A percentile compares a stretch with the other conserved stretches of the same genome.
These are phyloP conservation scores for Alliaria petiolata DNA, from an alignment of 345 rosid species.

Conservation along the genomic window DNA sequence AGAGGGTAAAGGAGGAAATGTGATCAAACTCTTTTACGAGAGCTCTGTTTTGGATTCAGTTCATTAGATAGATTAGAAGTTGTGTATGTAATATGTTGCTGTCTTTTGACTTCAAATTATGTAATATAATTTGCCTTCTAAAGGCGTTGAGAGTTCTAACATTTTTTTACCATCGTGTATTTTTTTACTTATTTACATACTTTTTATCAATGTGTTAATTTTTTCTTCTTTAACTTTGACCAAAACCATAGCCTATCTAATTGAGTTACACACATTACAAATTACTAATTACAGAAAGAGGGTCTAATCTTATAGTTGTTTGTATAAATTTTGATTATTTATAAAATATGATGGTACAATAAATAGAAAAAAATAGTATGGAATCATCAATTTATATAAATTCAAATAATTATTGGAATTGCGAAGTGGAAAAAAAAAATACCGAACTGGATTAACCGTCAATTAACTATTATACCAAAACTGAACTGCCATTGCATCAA, in stretches of 20 bases:
- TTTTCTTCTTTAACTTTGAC: neutral
- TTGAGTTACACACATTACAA: neutral
- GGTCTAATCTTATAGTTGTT: no score
- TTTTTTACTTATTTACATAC: neutral
- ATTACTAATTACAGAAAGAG: no score
- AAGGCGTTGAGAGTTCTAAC: neutral
- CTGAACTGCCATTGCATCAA: conserved; percentile 6
- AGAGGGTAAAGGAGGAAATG: conserved; percentile 2
- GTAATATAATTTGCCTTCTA: neutral
- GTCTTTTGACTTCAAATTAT: neutral
- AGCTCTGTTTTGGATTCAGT: conserved; percentile 14
- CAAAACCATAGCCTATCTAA: neutral
- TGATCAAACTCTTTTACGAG: neutral
- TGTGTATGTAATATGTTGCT: conserved; percentile 18
- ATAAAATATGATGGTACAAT: neutral
- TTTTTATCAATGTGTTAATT: neutral
- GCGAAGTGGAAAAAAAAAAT: neutral
- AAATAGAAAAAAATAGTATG: neutral
- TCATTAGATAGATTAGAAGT: neutral
- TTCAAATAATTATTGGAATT: neutral
- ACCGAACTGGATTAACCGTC: conserved; percentile 6
- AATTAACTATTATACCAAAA: neutral
- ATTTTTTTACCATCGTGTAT: neutral
- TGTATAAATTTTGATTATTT: neutral
- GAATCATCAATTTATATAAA: neutral